A percentile compares a stretch with the other conserved stretches of the same genome.
These are phyloP conservation scores for Rhizoclosmatium sp. DNA, from an alignment of 192 early-diverging fungal species.

Conservation along the genomic window DNA sequence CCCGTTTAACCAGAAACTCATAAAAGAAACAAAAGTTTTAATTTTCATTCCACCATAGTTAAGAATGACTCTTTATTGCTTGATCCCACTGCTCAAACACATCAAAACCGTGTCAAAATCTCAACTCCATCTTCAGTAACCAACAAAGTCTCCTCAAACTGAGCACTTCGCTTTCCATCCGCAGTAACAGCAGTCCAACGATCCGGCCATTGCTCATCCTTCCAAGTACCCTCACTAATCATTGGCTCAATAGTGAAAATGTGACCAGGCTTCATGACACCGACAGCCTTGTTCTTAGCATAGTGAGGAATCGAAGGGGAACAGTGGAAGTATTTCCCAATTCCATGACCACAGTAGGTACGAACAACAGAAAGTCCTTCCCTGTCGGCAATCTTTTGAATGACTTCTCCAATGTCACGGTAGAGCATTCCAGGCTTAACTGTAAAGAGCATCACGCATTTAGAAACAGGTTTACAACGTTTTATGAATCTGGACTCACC, in stretches of 20 bases:
- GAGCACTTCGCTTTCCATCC: constrained; percentile 95
- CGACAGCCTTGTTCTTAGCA: constrained; percentile 94
- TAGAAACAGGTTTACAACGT: neutral
- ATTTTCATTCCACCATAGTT: neutral
- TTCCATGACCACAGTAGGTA: constrained; percentile 93
- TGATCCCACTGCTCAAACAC: neutral
- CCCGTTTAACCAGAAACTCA: neutral
- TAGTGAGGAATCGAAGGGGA: constrained; percentile 95
- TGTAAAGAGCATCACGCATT: constrained; percentile 37
- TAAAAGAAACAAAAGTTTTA: neutral
- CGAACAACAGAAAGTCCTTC: constrained; percentile 92
- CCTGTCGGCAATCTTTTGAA: constrained; percentile 84
- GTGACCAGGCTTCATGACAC: constrained; percentile 94
- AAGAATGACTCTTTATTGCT: neutral
- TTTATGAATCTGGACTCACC: constrained; percentile 52
- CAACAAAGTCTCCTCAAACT: constrained; percentile 96
- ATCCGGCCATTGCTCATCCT: constrained; percentile 62
- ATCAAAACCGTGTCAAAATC: constrained; percentile 64
- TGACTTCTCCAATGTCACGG: constrained; percentile 90
- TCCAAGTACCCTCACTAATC: constrained; percentile 86
- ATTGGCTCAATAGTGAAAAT: constrained; percentile 99
- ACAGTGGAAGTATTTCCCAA: constrained; percentile 87
- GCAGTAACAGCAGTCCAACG: constrained; percentile 87
- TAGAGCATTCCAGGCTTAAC: constrained; percentile 92
- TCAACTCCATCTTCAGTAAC: constrained; percentile 94